phyloP scores from a whole-genome alignment of 129 eudicot species.

The carrot (Daucus carota) region DNA sequence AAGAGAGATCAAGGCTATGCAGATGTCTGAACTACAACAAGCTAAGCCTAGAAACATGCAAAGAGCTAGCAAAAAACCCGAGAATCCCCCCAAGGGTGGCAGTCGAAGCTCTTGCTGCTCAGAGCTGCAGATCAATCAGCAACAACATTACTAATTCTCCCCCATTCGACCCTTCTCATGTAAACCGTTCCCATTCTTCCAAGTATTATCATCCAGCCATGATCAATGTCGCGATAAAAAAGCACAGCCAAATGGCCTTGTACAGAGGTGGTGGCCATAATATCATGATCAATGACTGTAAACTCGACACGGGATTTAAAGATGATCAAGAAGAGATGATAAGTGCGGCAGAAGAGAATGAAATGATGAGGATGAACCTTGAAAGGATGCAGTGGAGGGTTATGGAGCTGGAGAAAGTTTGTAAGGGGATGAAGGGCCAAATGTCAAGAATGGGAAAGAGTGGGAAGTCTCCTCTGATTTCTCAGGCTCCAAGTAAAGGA shows the following conservation, averaged over 20 bases:
- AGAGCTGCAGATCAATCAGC: conserved; percentile 7
- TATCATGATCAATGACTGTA: conserved; percentile 2
- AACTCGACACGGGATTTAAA: neutral
- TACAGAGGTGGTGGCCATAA: conserved; percentile 25
- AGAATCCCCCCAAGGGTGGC: conserved; percentile 74
- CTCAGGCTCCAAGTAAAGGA: conserved; percentile 26
- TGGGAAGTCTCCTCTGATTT: conserved; percentile 16
- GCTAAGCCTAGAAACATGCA: conserved; percentile 81
- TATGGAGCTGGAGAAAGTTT: conserved; percentile 77
- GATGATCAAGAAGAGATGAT: conserved; percentile 11
- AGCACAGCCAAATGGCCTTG: conserved; percentile 32
- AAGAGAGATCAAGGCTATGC: conserved; percentile 80
- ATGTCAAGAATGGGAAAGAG: conserved; percentile 60
- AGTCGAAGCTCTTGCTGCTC: conserved; percentile 72
- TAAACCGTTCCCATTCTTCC: neutral
- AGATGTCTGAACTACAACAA: conserved; percentile 75
- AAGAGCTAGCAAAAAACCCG: conserved; percentile 84
- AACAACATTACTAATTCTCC: neutral
- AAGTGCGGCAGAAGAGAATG: conserved; percentile 26
- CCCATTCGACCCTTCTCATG: conserved; percentile 23
- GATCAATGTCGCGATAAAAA: conserved; percentile 17
- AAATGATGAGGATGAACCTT: conserved; percentile 49
- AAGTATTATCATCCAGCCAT: neutral
- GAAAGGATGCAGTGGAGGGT: conserved; percentile 84
- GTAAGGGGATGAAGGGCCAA: conserved; percentile 80